Percentiles rank a stretch among this genome's conserved stretches.
Evolutionary conservation across 805 yeast genomes (phyloP).

Genomic region (Yarrowia keelungensis): DNA sequence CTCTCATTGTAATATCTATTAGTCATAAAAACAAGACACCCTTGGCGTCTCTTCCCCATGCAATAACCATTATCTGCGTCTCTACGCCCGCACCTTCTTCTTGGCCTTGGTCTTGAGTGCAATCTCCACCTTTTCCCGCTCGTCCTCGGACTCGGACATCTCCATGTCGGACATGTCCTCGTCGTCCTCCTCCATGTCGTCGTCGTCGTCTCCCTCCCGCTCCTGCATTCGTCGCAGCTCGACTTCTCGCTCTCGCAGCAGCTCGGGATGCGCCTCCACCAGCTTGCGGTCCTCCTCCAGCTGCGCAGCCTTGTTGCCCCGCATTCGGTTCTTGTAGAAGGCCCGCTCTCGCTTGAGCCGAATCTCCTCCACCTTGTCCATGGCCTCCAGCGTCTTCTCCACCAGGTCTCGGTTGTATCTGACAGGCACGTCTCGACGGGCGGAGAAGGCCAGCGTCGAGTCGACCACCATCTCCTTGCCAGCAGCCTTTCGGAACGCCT

Average conservation of each 20-base stretch:
- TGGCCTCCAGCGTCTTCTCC: slow-evolving; percentile 90
- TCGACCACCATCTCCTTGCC: slow-evolving; percentile 99
- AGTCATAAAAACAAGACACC: slow-evolving; percentile 7
- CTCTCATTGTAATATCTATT: not conserved
- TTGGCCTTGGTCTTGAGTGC: slow-evolving; percentile 36
- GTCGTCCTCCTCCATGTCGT: slow-evolving; percentile 59
- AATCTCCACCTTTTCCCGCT: slow-evolving; percentile 31
- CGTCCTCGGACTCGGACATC: slow-evolving; percentile 14
- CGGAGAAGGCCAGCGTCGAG: slow-evolving; percentile 93
- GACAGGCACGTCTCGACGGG: slow-evolving; percentile 97
- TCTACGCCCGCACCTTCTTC: slow-evolving; percentile 21
- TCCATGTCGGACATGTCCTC: slow-evolving; percentile 44
- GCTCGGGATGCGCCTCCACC: slow-evolving; percentile 86
- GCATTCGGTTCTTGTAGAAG: slow-evolving; percentile 99
- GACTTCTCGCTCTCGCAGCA: slow-evolving; percentile 91
- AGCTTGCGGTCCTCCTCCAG: slow-evolving; percentile 85
- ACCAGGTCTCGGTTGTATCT: slow-evolving; percentile 97
- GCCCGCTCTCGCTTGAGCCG: slow-evolving; percentile 97
- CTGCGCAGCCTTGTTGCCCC: slow-evolving; percentile 90
- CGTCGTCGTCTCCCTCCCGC: slow-evolving; percentile 55
- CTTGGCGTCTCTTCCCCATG: slow-evolving; percentile 7
- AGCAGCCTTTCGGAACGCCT: slow-evolving; percentile 98
- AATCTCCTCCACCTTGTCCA: slow-evolving; percentile 95
- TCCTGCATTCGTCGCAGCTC: slow-evolving; percentile 81
- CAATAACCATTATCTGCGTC: slow-evolving; percentile 1